phyloP scores from a whole-genome alignment of 2,329 filamentous ascomycete genomes.

The Myriosclerotinia scirpicola region DNA sequence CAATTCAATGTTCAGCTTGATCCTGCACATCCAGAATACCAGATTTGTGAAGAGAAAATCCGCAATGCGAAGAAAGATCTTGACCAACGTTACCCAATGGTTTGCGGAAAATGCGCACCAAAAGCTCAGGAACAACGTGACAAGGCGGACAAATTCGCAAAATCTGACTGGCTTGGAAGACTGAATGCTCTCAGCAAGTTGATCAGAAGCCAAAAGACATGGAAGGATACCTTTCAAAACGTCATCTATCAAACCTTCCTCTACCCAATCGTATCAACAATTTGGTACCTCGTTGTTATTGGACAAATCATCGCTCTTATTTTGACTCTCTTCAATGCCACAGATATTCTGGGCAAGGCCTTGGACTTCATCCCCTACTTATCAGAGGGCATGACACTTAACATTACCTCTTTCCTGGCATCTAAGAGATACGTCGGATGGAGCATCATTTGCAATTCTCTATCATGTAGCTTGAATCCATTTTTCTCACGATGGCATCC shows the following conservation, averaged over 20 bases:
- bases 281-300: conserved; percentile 36
- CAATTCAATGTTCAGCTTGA: conserved; percentile 74
- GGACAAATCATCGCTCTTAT: conserved; percentile 37
- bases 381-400: not conserved
- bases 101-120: conserved; percentile 78
- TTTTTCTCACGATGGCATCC: conserved; percentile 49
- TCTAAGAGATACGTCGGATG: conserved; percentile 41
- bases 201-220: conserved; percentile 19
- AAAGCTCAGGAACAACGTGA: conserved; percentile 69
- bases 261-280: conserved; percentile 26
- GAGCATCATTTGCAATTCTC: conserved; percentile 50
- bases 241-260: conserved; percentile 23
- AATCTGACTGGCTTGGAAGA: conserved; percentile 38
- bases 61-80: conserved; percentile 65
- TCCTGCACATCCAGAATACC: conserved; percentile 64
- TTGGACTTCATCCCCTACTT: conserved; percentile 5
- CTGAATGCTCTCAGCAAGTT: conserved; percentile 52
- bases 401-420: conserved; percentile 11
- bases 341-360: conserved; percentile 2
- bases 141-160: conserved; percentile 72
- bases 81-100: conserved; percentile 83
- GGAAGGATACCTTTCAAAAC: conserved; percentile 19
- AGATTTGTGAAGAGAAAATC: conserved; percentile 66
- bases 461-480: conserved; percentile 68
- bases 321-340: conserved; percentile 23